Percentiles rank a stretch among this genome's conserved stretches.
phyloP scores from a whole-genome alignment of 2,329 filamentous ascomycete genomes.

The Microascus cirrosus region DNA sequence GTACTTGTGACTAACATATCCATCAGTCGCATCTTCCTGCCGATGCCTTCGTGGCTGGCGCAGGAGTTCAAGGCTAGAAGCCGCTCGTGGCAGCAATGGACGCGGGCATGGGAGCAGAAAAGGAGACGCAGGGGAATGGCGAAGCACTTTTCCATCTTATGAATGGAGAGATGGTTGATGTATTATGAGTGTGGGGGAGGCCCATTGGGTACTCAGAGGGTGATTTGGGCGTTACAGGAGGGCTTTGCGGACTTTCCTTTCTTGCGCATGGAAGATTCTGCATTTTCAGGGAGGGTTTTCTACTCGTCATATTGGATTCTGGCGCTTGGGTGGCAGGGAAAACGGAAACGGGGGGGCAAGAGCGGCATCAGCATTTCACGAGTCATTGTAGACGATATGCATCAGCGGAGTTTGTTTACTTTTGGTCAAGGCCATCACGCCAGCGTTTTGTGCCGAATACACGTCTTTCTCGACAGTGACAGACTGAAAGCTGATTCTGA shows the following conservation, averaged over 20 bases:
- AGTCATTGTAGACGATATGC: not conserved
- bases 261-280: not conserved
- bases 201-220: too few species aligned
- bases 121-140: not conserved
- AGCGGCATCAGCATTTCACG: not conserved
- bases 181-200: too few species aligned
- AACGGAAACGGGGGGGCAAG: not conserved
- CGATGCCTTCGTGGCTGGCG: constrained; percentile 7
- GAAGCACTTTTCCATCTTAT: not conserved
- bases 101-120: not conserved
- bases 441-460: not conserved
- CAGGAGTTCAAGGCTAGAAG: not conserved
- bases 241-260: not conserved
- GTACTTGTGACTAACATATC: not conserved
- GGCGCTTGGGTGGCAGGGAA: not conserved
- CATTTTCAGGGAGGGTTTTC: not conserved
- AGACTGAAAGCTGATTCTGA: not conserved
- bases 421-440: not conserved
- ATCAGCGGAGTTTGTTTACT: not conserved
- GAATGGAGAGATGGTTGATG: too few species aligned
- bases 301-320: not conserved
- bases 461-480: not conserved
- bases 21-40: constrained; percentile 5
- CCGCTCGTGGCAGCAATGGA: not conserved
- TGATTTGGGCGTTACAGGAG: not conserved